Percentiles rank a stretch among this genome's conserved stretches.
Evolutionary conservation across 176 grass and related monocot species (phyloP).

Genomic region (Stipa capillata): DNA sequence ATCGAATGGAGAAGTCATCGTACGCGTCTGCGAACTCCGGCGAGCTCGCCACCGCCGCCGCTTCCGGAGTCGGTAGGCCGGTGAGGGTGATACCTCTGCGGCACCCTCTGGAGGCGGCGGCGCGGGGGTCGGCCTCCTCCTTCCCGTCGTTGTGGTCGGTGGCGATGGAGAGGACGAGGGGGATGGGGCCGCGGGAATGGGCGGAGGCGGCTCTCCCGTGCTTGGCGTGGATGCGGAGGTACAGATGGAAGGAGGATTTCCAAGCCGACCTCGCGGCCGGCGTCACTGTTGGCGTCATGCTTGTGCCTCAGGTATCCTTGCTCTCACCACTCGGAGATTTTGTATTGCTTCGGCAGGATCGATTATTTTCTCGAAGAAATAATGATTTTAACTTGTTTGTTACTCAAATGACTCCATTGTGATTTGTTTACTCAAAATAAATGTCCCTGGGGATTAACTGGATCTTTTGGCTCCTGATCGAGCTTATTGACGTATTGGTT

Average conservation of each 20-base stretch:
- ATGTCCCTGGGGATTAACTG: background rate
- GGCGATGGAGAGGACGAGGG: slow-evolving; percentile 28
- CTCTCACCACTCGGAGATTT: background rate
- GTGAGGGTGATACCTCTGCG: slow-evolving; percentile 71
- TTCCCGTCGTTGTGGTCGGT: slow-evolving; percentile 8
- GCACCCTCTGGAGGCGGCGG: slow-evolving; percentile 27
- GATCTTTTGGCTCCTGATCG: background rate
- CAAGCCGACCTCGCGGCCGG: slow-evolving; percentile 82
- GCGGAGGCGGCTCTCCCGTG: slow-evolving; percentile 51
- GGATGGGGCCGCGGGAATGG: slow-evolving; percentile 63
- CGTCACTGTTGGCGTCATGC: slow-evolving; percentile 94
- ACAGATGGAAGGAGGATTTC: slow-evolving; percentile 63
- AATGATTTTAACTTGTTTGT: background rate
- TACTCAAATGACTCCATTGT: no score
- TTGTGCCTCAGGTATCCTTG: slow-evolving; percentile 70
- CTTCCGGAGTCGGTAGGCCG: slow-evolving; percentile 23
- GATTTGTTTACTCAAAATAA: background rate
- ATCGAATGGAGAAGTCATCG: slow-evolving; percentile 32
- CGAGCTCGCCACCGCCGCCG: slow-evolving; percentile 15
- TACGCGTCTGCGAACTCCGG: slow-evolving; percentile 49
- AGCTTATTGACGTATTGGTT: background rate
- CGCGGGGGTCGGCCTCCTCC: background rate
- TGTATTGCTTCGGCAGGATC: background rate
- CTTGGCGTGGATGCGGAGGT: slow-evolving; percentile 56
- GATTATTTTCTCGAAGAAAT: background rate